Conservation (phyloP, 306 rosid species). For the Quercus dentata region DNA sequence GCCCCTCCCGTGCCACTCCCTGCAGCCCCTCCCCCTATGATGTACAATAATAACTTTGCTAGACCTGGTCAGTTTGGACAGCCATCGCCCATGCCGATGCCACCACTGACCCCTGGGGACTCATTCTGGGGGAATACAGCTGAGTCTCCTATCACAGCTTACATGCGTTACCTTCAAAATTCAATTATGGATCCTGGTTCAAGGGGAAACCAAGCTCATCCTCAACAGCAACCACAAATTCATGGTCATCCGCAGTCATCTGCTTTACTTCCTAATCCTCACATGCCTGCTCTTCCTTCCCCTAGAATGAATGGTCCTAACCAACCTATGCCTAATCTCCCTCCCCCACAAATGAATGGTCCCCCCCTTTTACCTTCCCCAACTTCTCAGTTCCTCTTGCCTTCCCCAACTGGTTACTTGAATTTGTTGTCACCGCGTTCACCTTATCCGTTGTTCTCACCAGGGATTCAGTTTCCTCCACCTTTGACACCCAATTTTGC, state of each 20-base stretch:
- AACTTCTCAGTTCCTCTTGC: constrained; percentile 74
- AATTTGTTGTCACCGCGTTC: constrained; percentile 73
- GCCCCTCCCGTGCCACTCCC: constrained; percentile 48
- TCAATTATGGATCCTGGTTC: constrained; percentile 67
- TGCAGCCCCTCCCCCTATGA: constrained; percentile 47
- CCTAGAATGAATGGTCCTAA: constrained; percentile 55
- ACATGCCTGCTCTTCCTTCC: constrained; percentile 37
- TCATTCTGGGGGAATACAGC: constrained; percentile 54
- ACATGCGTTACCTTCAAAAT: constrained; percentile 86
- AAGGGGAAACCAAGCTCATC: constrained; percentile 40
- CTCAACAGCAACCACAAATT: constrained; percentile 38
- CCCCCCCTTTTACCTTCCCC: constrained; percentile 81
- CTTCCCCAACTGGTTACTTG: constrained; percentile 77
- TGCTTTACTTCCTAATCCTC: constrained; percentile 65
- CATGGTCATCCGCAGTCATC: constrained; percentile 39
- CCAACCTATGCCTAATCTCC: constrained; percentile 35
- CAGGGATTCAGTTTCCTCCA: constrained; percentile 77
- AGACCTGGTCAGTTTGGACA: constrained; percentile 66
- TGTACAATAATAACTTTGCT: constrained; percentile 45
- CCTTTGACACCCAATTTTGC: constrained; percentile 73
- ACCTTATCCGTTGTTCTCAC: constrained; percentile 76
- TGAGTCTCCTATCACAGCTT: constrained; percentile 89
- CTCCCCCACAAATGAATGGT: constrained; percentile 45
- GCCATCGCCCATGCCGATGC: constrained; percentile 46
- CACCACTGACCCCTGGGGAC: constrained; percentile 46